A percentile compares a stretch with the other conserved stretches of the same genome.
These are phyloP conservation scores for Coemansia sp. DNA, from an alignment of 371 early-diverging fungal species.

Conservation along the genomic window DNA sequence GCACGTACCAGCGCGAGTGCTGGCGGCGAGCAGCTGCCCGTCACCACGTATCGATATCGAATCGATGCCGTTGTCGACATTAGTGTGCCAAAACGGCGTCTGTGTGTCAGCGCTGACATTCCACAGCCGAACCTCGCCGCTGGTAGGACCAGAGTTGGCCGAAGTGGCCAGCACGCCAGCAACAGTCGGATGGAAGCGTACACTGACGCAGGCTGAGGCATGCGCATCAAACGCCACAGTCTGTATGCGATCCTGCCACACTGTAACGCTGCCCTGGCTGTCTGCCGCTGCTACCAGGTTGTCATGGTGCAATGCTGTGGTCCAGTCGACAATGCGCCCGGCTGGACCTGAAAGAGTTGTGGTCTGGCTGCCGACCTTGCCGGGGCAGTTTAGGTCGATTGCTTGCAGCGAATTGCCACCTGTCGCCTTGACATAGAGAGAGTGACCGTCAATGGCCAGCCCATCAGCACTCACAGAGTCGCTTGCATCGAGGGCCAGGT, in stretches of 20 bases:
- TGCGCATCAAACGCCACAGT: constrained; percentile 16
- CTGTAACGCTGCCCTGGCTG: constrained; percentile 57
- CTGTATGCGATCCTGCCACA: constrained; percentile 21
- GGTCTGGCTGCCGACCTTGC: constrained; percentile 48
- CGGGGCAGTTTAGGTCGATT: constrained; percentile 13
- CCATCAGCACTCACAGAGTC: constrained; percentile 56
- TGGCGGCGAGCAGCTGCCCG: constrained; percentile 60
- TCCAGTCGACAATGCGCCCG: constrained; percentile 60
- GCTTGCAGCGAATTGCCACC: constrained; percentile 23
- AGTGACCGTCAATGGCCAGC: constrained; percentile 54
- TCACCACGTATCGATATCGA: constrained; percentile 64
- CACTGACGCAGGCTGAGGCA: constrained; percentile 15
- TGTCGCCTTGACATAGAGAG: constrained; percentile 58
- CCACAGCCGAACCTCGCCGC: constrained; percentile 62
- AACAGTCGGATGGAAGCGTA: constrained; percentile 43
- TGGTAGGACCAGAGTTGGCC: constrained; percentile 7
- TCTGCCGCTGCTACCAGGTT: constrained; percentile 56
- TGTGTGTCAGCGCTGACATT: constrained; percentile 57
- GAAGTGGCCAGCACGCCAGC: constrained; percentile 30
- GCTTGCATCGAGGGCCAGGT: constrained; percentile 54
- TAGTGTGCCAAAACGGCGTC: constrained; percentile 14
- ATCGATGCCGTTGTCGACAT: constrained; percentile 50
- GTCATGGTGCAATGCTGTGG: constrained; percentile 56
- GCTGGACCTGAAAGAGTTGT: constrained; percentile 50
- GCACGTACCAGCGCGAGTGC: constrained; percentile 58